These are phyloP conservation scores for Ogataea pignaliae DNA, from an alignment of 805 yeast genomes.

Conservation along the genomic window DNA sequence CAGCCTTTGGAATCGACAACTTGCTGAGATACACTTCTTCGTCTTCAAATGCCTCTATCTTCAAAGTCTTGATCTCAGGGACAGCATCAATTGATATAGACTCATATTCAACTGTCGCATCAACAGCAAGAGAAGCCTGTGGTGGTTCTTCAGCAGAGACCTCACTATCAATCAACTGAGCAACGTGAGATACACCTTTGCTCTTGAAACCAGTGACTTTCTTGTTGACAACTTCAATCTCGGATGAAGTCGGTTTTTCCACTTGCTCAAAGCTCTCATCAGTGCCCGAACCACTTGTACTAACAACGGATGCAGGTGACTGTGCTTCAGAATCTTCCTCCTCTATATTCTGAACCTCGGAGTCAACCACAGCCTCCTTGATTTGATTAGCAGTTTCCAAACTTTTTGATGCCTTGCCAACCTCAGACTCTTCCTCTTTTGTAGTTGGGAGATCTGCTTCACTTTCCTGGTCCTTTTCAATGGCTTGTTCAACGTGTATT, in stretches of 20 bases:
- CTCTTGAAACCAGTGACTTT: too few relatives aligned
- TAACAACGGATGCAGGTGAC: background rate
- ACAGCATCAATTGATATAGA: background rate
- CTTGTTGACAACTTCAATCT: background rate
- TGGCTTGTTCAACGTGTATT: too few relatives aligned
- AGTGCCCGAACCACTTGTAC: background rate
- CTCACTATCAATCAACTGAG: background rate
- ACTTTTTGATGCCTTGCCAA: too few relatives aligned
- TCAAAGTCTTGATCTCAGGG: constrained; percentile 1
- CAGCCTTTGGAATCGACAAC: constrained; percentile 14
- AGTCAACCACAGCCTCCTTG: background rate
- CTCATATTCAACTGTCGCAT: background rate
- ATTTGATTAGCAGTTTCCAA: background rate
- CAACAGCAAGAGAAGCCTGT: background rate
- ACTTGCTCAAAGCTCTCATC: background rate
- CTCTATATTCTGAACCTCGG: background rate
- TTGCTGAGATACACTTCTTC: constrained; percentile 26
- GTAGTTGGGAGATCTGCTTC: background rate
- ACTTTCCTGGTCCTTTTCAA: background rate
- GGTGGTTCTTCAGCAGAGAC: background rate
- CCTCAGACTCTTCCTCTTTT: too few relatives aligned
- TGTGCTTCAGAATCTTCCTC: background rate
- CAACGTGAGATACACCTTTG: background rate
- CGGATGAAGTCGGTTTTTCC: background rate
- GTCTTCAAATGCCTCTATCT: constrained; percentile 16